These are phyloP conservation scores for Yarrowia deformans DNA, from an alignment of 805 yeast genomes.

Conservation along the genomic window DNA sequence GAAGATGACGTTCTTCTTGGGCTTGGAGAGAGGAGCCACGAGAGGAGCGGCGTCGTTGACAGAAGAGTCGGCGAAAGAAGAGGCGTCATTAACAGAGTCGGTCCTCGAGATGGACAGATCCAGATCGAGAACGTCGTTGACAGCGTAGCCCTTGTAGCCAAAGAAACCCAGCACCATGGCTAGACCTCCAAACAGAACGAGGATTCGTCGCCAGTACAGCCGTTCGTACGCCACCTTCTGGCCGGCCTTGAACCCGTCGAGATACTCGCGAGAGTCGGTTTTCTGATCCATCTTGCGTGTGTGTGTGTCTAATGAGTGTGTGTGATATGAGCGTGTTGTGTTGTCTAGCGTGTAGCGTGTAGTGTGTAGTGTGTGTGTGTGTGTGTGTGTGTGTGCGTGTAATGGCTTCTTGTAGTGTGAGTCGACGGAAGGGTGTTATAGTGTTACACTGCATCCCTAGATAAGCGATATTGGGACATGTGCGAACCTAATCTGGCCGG, in stretches of 20 bases:
- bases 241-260: slow-evolving; percentile 38
- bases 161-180: slow-evolving; percentile 34
- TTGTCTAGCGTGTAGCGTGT: neutral
- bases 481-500: slow-evolving; percentile 14
- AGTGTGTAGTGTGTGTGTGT: slow-evolving; percentile 4
- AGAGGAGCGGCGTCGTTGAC: neutral
- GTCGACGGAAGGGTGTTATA: neutral
- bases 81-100: neutral
- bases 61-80: too few species aligned
- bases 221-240: slow-evolving; percentile 38
- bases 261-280: slow-evolving; percentile 34
- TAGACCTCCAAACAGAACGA: slow-evolving; percentile 35
- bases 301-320: slow-evolving; percentile 8
- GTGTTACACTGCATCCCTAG: slow-evolving; percentile 32
- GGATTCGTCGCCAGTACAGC: slow-evolving; percentile 38
- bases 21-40: slow-evolving; percentile 7
- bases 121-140: slow-evolving; percentile 1
- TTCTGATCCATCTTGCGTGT: slow-evolving; percentile 14
- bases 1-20: slow-evolving; percentile 78
- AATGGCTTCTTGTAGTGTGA: neutral
- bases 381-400: neutral
- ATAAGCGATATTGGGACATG: slow-evolving; percentile 37
- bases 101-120: slow-evolving; percentile 7
- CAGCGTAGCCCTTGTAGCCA: slow-evolving; percentile 30
- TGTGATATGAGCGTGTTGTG: neutral